These are phyloP conservation scores for Prinsepia uniflora DNA, from an alignment of 306 rosid genomes.

Conservation along the genomic window DNA sequence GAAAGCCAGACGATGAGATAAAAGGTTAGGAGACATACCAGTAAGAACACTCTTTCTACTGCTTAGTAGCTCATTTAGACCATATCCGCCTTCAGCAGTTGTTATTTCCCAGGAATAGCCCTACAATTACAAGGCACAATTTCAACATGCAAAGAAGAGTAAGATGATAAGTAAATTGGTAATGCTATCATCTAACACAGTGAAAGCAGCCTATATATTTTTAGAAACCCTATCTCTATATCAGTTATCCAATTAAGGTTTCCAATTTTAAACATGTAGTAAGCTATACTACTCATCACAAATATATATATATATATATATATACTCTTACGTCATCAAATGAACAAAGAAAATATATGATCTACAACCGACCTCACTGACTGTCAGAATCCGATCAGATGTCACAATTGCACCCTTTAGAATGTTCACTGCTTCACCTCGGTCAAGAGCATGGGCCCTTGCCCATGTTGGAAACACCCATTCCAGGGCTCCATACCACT, in stretches of 20 bases:
- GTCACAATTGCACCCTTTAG: constrained; percentile 89
- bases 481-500: constrained; percentile 80
- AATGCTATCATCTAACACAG: no score
- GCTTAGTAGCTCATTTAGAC: constrained; percentile 57
- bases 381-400: constrained; percentile 78
- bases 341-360: constrained; percentile 22
- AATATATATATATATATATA: no score
- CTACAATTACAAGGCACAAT: constrained; percentile 36
- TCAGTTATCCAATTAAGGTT: background rate
- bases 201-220: no score
- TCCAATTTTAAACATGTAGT: constrained; percentile 1
- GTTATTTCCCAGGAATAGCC: constrained; percentile 92
- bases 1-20: constrained; percentile 10
- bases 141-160: constrained; percentile 13
- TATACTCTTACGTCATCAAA: constrained; percentile 13
- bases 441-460: constrained; percentile 88
- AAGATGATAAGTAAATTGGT: background rate
- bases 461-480: constrained; percentile 95
- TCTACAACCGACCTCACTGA: constrained; percentile 61
- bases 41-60: constrained; percentile 61
- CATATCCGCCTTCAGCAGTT: constrained; percentile 73
- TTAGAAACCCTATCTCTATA: background rate
- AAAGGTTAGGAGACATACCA: constrained; percentile 36
- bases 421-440: constrained; percentile 82
- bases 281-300: constrained; percentile 5